Evolutionary conservation across 78 protist genomes (phyloP).

Genomic region (Chrysochromulina parva): DNA sequence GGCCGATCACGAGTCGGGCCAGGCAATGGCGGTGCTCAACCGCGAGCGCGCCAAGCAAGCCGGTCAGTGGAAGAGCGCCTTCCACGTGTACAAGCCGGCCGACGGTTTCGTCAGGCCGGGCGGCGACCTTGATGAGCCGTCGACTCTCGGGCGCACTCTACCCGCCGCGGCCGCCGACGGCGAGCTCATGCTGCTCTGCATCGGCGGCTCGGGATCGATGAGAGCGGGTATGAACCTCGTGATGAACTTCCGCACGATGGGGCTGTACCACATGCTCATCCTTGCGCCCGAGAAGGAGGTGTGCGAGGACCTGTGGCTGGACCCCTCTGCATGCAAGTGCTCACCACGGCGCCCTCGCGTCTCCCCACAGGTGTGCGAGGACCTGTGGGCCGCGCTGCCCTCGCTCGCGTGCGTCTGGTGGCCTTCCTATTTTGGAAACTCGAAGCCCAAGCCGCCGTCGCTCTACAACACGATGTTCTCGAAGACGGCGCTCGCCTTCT

Average conservation of each 20-base stretch:
- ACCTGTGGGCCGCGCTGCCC: background rate
- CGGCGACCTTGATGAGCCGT: background rate
- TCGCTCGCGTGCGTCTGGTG: constrained; percentile 8
- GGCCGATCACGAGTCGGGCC: background rate
- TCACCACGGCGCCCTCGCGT: too few species aligned
- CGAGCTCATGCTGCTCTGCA: constrained; percentile 1
- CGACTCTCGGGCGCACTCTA: background rate
- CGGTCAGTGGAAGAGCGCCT: background rate
- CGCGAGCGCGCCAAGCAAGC: background rate
- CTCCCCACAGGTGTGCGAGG: background rate
- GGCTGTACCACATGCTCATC: constrained; percentile 12
- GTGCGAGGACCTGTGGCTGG: too few species aligned
- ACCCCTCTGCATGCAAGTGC: too few species aligned
- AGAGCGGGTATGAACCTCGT: background rate
- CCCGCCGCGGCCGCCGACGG: background rate
- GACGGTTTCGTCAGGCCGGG: background rate
- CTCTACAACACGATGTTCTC: background rate
- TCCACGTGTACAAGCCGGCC: background rate
- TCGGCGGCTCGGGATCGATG: constrained; percentile 8
- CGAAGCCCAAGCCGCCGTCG: background rate
- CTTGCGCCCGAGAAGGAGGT: background rate
- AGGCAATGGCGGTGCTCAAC: background rate
- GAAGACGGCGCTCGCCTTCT: background rate
- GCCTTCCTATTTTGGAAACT: background rate
- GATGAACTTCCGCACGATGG: constrained; percentile 6